Base-by-base conservation (phyloP, 176 grass and related monocot genomes). In the Luzula sylvatica region DNA sequence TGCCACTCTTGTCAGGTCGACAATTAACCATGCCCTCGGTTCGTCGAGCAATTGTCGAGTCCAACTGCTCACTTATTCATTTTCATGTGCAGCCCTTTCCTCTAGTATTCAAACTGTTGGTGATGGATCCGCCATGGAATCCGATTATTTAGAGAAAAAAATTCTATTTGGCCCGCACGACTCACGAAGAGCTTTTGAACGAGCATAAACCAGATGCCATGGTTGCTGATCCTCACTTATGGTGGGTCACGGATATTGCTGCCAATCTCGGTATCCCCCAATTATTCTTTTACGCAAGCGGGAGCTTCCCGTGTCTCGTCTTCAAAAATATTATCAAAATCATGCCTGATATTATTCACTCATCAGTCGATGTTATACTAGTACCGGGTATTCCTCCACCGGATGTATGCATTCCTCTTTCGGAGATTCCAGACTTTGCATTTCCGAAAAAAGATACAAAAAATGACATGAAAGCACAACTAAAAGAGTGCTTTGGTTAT, bases 381-480 rank as follows among this genome's bases (percentile, higher is more conserved):
- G 74, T 94, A 15, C 75, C 65, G 3, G 55, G 27, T 7, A 1
- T 87, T 3, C 75, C 75, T 18, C 75, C 68, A 1, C 51, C 69
- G 28, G 46, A 73, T 13, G 71, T 87, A 61, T 0, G 15, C 4
- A 77, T 94, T 51, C 88, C 83, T 3, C 47, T n/a, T 50, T 62
- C 68, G 3, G 88, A 94, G 75, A 75, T 94, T 3, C 88, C 88
- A 2, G 8, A 9, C 7, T 77, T 94, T 56, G 23, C 87, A 9
- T 24, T 40, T 7, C 51, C 75, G 26, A 5, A 26, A 26, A 49
- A 82, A 19, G 65, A 83, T 19, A 55, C 3, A 3, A n/a, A 4
- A 20, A 15, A 82, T 82, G 75, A 65, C 66, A 25, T 22, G 22
- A 12, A 63, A 77, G 23, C 59, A 66, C 45, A 62, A 74, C 26